Evolutionary conservation across 2,329 filamentous ascomycete genomes (phyloP).

Genomic region (Macroventuria anomochaeta): DNA sequence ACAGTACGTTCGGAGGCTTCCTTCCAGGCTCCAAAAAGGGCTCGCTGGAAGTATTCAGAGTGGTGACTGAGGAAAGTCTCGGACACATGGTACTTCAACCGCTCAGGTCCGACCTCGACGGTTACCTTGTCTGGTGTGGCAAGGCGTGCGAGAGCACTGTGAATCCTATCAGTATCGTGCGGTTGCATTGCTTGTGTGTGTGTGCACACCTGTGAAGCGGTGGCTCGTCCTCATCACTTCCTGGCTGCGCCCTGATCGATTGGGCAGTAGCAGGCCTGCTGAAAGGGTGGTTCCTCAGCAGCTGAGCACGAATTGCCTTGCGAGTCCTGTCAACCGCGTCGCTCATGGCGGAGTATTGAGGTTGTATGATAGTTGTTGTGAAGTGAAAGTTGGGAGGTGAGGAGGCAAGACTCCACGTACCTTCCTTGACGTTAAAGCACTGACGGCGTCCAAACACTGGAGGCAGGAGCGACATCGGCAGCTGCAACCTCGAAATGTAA

Average conservation of each 20-base stretch:
- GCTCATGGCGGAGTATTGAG: not conserved
- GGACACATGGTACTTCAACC: conserved; percentile 10
- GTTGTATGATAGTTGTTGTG: not conserved
- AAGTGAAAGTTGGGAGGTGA: not conserved
- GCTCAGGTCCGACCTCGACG: conserved; percentile 17
- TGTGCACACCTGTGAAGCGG: conserved; percentile 8
- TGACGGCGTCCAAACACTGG: not conserved
- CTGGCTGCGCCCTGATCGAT: not conserved
- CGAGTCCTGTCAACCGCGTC: not conserved
- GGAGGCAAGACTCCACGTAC: not conserved
- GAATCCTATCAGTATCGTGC: not conserved
- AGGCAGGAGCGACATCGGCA: not conserved
- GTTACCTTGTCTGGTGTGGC: conserved; percentile 2
- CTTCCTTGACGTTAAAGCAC: not conserved
- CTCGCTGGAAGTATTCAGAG: conserved; percentile 21
- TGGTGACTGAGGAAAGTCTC: conserved; percentile 18
- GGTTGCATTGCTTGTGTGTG: not conserved
- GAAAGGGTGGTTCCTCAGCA: conserved; percentile 1
- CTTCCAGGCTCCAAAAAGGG: conserved; percentile 18
- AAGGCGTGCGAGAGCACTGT: conserved; percentile 2
- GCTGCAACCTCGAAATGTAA: not conserved
- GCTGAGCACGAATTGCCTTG: conserved; percentile 6
- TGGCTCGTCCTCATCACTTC: not conserved
- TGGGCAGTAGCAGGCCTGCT: conserved; percentile 6
- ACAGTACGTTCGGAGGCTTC: conserved; percentile 15